Percentiles rank a stretch among this genome's conserved stretches.
Conservation (phyloP, 139 green algal species). For the Tetratostichococcus sp. region DNA sequence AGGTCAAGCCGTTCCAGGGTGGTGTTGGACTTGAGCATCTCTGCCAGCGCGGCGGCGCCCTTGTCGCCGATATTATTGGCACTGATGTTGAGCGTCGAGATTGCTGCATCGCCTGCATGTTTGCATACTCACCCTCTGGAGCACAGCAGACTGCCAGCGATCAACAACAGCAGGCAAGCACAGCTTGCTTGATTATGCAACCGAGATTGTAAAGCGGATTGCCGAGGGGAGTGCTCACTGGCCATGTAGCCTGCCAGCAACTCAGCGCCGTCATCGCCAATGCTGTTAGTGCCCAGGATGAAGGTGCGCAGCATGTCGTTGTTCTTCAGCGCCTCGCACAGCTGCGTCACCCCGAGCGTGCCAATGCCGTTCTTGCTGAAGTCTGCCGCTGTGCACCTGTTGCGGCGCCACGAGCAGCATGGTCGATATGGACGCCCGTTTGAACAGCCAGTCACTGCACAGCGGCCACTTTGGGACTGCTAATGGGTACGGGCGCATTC, state of each 20-base stretch:
- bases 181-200: too few relatives aligned
- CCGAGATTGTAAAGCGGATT: too few relatives aligned
- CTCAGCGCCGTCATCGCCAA: constrained; percentile 61
- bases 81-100: constrained; percentile 50
- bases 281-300: constrained; percentile 74
- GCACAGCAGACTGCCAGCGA: too few relatives aligned
- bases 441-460: too few relatives aligned
- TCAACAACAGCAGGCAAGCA: too few relatives aligned
- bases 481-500: too few relatives aligned
- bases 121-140: neutral
- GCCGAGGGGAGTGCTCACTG: too few relatives aligned
- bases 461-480: too few relatives aligned
- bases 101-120: constrained; percentile 13
- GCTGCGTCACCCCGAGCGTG: constrained; percentile 48
- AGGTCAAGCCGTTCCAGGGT: constrained; percentile 72
- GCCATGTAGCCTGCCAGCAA: constrained; percentile 53
- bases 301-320: constrained; percentile 58
- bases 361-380: constrained; percentile 91
- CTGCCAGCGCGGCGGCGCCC: constrained; percentile 79
- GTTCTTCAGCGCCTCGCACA: constrained; percentile 59
- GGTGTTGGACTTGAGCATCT: constrained; percentile 88
- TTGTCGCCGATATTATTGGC: constrained; percentile 69
- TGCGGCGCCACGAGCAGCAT: too few relatives aligned
- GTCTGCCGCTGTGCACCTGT: constrained; percentile 65
- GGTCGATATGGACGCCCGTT: too few relatives aligned